Evolutionary conservation across 75 land plant genomes (phyloP).

Genomic region (Pinus taeda): DNA sequence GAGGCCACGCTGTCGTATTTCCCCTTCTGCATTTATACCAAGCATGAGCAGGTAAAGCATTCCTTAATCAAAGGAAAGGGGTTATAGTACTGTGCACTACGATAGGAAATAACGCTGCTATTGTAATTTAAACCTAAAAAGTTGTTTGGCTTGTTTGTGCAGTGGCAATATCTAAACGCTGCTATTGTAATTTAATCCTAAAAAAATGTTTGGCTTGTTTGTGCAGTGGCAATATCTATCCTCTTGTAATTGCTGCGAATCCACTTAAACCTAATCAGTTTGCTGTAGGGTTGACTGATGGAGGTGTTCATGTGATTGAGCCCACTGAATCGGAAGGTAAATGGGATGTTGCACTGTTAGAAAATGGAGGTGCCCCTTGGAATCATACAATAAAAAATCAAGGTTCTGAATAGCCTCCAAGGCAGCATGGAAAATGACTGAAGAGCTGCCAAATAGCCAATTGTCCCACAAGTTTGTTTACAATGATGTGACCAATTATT

Average conservation of each 20-base stretch:
- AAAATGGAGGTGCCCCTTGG: too few relatives aligned
- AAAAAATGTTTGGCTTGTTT: not conserved
- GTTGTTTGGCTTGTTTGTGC: not conserved
- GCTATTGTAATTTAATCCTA: not conserved
- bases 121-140: too few relatives aligned
- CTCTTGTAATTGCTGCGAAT: constrained; percentile 59
- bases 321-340: constrained; percentile 3
- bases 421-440: too few relatives aligned
- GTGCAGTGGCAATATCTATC: constrained; percentile 34
- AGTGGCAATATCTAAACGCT: constrained; percentile 22
- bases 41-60: not conserved
- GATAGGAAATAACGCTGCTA: not conserved
- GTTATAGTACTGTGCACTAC: too few relatives aligned
- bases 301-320: constrained; percentile 41
- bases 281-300: constrained; percentile 48
- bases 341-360: too few relatives aligned
- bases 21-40: constrained; percentile 43
- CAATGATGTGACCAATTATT: too few relatives aligned
- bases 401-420: too few relatives aligned
- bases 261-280: constrained; percentile 37
- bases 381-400: too few relatives aligned
- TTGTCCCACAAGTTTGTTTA: too few relatives aligned
- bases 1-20: constrained; percentile 41
- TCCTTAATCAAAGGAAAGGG: not conserved
- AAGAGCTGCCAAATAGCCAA: too few relatives aligned